Evolutionary conservation across 768 basidiomycete genomes (phyloP), one percentile per base, ranked within the genome.

Genomic region (Trametes cinnabarina): DNA sequence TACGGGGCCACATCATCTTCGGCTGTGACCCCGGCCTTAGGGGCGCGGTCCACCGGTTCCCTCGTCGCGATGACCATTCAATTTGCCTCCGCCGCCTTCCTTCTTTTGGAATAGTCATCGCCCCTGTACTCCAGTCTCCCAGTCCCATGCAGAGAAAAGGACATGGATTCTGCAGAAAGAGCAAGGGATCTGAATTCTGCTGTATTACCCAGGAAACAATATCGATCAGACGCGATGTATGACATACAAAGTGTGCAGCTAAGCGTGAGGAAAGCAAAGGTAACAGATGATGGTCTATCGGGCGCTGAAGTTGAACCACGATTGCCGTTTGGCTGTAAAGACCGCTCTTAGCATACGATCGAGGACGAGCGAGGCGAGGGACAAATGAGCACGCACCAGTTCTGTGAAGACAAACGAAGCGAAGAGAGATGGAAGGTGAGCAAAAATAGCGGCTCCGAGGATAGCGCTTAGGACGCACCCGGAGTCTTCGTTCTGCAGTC

Each of bases 221-320:
- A 61, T 58, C 47, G 63, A 65, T 55, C 69, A 69, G 65, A 68
- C 69, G 67, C 65, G 60, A 62, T 68, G 66, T 64, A 67, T 62
- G 66, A 62, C 44, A 60, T 67, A 71, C 66, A 66, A 66, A 63
- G 53, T 63, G 60, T 55, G 60, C 54, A 55, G 59, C 58, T 60
- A 66, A 63, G 61, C 57, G 60, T 50, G 59, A 49, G 51, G 55
- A 61, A 44, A 59, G 43, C 39, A 53, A 52, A 22, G 2, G 43
- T 37, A 22, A 50, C 49, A 37, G 34, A 58, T 53, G 51, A 61
- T 42, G n/a, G 53, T 41, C 50, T 57, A 59, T 55, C 88, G 86
- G 64, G 89, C 86, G 72, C 87, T 89, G 80, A 94, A 94, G 60
- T 61, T 61, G 76, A 94, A 94, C 92, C 92, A 94, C 57, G 92